phyloP scores from a whole-genome alignment of 345 rosid genomes.

The Diplotaxis tenuifolia region DNA sequence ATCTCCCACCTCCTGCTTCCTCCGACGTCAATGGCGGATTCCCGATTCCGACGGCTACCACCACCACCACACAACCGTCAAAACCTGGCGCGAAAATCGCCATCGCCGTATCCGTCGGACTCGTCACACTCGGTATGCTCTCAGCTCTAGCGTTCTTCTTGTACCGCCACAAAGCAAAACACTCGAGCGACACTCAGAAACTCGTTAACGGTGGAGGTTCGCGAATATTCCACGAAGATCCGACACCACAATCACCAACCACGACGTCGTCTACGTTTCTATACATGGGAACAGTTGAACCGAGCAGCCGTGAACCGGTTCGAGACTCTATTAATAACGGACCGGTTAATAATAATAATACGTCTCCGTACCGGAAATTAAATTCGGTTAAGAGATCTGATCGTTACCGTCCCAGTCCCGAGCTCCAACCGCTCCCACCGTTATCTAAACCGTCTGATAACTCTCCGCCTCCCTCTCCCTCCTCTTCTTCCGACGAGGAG shows the following conservation, averaged over 20 bases:
- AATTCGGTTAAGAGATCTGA: conserved; percentile 68
- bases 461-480: conserved; percentile 43
- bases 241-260: conserved; percentile 41
- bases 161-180: conserved; percentile 69
- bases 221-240: conserved; percentile 49
- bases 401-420: conserved; percentile 91
- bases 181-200: conserved; percentile 60
- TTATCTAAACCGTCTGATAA: conserved; percentile 47
- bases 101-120: conserved; percentile 78
- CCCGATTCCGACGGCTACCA: conserved; percentile 54
- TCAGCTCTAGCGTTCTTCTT: conserved; percentile 86
- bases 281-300: conserved; percentile 90
- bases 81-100: conserved; percentile 84
- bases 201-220: conserved; percentile 49
- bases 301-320: conserved; percentile 46
- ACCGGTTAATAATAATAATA: conserved; percentile 43
- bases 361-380: conserved; percentile 72
- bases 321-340: conserved; percentile 34
- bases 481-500: conserved; percentile 67
- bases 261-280: conserved; percentile 70
- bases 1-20: conserved; percentile 31
- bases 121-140: conserved; percentile 91
- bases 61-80: conserved; percentile 51
- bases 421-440: conserved; percentile 90
- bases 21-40: conserved; percentile 51